Base-by-base conservation (phyloP, 1,139 yeast species). In the Debaryomyces coudertii region DNA sequence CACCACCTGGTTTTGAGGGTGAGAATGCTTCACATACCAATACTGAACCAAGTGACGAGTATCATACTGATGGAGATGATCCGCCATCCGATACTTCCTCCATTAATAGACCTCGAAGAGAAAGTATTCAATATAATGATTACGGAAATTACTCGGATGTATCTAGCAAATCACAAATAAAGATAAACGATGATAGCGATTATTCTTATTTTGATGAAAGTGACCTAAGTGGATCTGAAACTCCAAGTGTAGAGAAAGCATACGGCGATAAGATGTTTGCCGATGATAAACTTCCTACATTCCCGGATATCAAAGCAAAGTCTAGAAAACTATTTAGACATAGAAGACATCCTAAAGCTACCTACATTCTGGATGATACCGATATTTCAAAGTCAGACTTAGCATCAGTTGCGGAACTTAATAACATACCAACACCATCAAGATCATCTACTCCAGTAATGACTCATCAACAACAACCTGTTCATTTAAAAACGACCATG, bases 401-500 rank as follows among this genome's bases (percentile, higher is more conserved):
- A 23, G 37, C 29, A 35, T 29, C 22, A 27, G 41, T 5, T 12
- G 11, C 33, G 11, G 41, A 38, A 18, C 16, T 18, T n/a, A 27
- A 38, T 4, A 12, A 38, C 11, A 14, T 28, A 12, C 4, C 33
- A 11, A 38, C 43, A 3, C 47, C 57, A 9, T 47, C 56, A 24
- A 43, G 54, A 15, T 42, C 54, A 7, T 50, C 58, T 9, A 50
- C 57, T 9, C 59, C 61, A 12, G 33, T 48, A 3, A 49, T 60
- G 12, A 46, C 49, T 9, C 63, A 53, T 43, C 61, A 50, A 30
- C 55, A 49, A 5, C 64, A 60, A 41, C 63, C 69, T 0, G 76
- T 81, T 3, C 78, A 76, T 42, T 71, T 83, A 51, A 77, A 76
- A 53, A 80, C 87, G 1, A 87, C 96, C 2, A 79, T 89, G 84